Percentiles rank a stretch among this genome's conserved stretches.
phyloP scores from a whole-genome alignment of 108 stramenopile genomes.

The Skeletonema potamos region DNA sequence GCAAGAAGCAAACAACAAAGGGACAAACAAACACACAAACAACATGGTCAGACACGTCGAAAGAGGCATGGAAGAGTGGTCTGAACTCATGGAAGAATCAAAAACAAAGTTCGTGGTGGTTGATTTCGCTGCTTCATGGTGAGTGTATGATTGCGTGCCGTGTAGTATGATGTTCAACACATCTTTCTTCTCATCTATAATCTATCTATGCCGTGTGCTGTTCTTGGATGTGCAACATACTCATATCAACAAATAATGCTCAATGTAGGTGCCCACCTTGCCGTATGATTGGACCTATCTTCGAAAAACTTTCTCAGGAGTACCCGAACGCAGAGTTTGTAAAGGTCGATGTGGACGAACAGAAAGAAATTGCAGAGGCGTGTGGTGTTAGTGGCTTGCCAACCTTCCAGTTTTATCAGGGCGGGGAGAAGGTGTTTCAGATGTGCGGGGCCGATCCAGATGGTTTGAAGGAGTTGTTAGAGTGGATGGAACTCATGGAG shows the following conservation, averaged over 20 bases:
- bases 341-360: slow-evolving; percentile 90
- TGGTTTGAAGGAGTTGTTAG: slow-evolving; percentile 42
- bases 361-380: slow-evolving; percentile 59
- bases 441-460: slow-evolving; percentile 68
- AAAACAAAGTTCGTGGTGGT: slow-evolving; percentile 79
- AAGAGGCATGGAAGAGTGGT: slow-evolving; percentile 61
- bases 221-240: neutral
- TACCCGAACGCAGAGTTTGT: slow-evolving; percentile 65
- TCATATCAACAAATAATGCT: neutral
- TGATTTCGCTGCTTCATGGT: slow-evolving; percentile 89
- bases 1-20: too few species aligned
- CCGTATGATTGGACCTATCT: slow-evolving; percentile 80
- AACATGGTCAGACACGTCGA: too few species aligned
- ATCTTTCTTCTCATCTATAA: too few species aligned
- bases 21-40: too few species aligned
- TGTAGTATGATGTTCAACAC: too few species aligned
- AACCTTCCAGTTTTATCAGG: slow-evolving; percentile 86
- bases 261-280: slow-evolving; percentile 82
- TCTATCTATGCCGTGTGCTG: too few species aligned
- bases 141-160: slow-evolving; percentile 47
- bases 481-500: slow-evolving; percentile 65
- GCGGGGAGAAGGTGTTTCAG: slow-evolving; percentile 76
- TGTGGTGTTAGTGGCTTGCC: slow-evolving; percentile 88
- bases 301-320: slow-evolving; percentile 66
- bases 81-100: slow-evolving; percentile 63